These are phyloP conservation scores for Aaosphaeria pasadenensis DNA, from an alignment of 2,329 filamentous ascomycete genomes.

Conservation along the genomic window DNA sequence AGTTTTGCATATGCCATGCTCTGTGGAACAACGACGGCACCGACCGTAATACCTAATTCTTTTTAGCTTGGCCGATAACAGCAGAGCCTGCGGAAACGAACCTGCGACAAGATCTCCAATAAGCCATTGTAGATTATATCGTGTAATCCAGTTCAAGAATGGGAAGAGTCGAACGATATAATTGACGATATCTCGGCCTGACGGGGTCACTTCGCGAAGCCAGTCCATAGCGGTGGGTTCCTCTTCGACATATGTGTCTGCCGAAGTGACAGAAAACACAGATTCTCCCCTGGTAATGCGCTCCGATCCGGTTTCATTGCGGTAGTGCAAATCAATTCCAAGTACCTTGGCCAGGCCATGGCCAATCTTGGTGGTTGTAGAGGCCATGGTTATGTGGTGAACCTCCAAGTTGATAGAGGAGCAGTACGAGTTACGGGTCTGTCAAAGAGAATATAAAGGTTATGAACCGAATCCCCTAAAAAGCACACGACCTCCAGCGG, in stretches of 20 bases:
- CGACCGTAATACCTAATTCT: conserved; percentile 62
- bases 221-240: conserved; percentile 75
- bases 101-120: conserved; percentile 86
- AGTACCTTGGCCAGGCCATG: conserved; percentile 73
- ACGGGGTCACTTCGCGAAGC: conserved; percentile 63
- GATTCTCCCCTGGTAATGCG: conserved; percentile 75
- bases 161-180: conserved; percentile 79
- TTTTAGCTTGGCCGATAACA: conserved; percentile 7
- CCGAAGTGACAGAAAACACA: conserved; percentile 68
- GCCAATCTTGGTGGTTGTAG: conserved; percentile 57
- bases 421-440: too few relatives aligned
- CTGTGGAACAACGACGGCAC: conserved; percentile 82
- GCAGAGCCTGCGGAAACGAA: conserved; percentile 26
- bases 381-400: conserved; percentile 16
- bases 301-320: conserved; percentile 57
- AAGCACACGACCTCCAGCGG: too few relatives aligned
- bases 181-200: conserved; percentile 47
- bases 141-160: conserved; percentile 81
- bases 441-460: too few relatives aligned
- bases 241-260: conserved; percentile 78
- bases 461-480: too few relatives aligned
- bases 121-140: conserved; percentile 89
- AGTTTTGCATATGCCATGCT: conserved; percentile 92
- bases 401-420: too few relatives aligned
- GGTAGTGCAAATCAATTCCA: conserved; percentile 75